phyloP scores from a whole-genome alignment of 176 grass and related monocot species.

The Phoenix dactylifera region DNA sequence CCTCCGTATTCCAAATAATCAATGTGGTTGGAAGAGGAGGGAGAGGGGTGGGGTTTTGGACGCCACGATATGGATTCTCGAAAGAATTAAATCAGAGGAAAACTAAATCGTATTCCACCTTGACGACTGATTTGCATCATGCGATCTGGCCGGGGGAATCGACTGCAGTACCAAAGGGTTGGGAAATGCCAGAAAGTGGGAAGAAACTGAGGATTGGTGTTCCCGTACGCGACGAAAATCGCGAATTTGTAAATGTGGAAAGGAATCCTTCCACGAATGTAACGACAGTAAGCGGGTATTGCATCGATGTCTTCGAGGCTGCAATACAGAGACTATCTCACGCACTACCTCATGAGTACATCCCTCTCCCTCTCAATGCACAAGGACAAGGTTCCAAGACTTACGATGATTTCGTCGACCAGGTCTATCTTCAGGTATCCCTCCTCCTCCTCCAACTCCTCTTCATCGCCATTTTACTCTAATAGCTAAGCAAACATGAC shows the following conservation, averaged over 20 bases:
- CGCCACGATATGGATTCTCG: conserved; percentile 20
- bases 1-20: conserved; percentile 41
- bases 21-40: conserved; percentile 28
- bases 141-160: conserved; percentile 46
- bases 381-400: background rate
- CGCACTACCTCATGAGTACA: background rate
- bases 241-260: conserved; percentile 36
- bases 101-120: conserved; percentile 6
- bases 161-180: conserved; percentile 30
- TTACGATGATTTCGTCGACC: background rate
- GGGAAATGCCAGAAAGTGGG: conserved; percentile 20
- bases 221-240: conserved; percentile 15
- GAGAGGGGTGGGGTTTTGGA: conserved; percentile 45
- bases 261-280: conserved; percentile 25
- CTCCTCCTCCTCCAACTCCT: no score
- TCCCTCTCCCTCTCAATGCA: background rate
- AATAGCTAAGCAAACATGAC: no score
- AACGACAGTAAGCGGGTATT: conserved; percentile 1
- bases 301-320: conserved; percentile 1
- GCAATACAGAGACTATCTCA: background rate
- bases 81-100: conserved; percentile 2
- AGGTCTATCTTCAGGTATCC: conserved; percentile 22
- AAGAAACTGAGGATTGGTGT: conserved; percentile 43
- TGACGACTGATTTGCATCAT: conserved; percentile 4
- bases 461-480: no score